Percentiles rank a stretch among this genome's conserved stretches.
Conservation (phyloP, 2,329 filamentous ascomycete species). For the Fusarium phyllophilum region DNA sequence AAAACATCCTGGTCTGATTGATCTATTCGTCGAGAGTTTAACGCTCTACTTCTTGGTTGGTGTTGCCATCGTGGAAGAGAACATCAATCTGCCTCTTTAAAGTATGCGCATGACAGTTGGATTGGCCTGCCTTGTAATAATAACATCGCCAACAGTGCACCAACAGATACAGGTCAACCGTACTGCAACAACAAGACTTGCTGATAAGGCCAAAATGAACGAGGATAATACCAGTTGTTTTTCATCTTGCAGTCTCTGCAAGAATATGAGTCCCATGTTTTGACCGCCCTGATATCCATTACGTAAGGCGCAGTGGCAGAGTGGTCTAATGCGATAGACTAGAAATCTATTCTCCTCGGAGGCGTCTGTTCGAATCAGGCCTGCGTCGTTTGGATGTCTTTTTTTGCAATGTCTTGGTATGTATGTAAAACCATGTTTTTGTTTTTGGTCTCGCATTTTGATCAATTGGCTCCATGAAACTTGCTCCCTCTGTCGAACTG, state of each 20-base stretch:
- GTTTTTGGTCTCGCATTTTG: rapidly evolving
- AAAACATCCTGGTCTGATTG: rapidly evolving
- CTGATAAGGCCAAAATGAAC: no score
- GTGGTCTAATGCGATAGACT: constrained; percentile 8
- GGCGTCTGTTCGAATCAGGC: constrained; percentile 6
- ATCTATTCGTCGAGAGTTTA: rapidly evolving
- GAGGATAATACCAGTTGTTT: no score
- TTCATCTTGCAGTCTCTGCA: rapidly evolving
- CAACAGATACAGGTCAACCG: rapidly evolving
- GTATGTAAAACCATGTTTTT: no score
- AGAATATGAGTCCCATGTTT: rapidly evolving
- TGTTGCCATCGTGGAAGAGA: rapidly evolving
- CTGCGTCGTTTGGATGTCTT: not conserved
- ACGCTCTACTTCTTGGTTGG: rapidly evolving
- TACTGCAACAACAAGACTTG: rapidly evolving
- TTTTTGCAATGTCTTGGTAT: not conserved
- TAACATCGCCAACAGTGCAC: rapidly evolving
- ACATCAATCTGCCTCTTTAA: rapidly evolving
- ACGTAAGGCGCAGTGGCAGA: constrained; percentile 5
- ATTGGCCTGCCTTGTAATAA: not conserved
- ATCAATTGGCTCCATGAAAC: no score
- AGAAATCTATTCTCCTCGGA: not conserved
- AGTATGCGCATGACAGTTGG: rapidly evolving
- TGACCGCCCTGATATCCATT: rapidly evolving
- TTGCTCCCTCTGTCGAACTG: rapidly evolving